phyloP scores from a whole-genome alignment of 2,329 filamentous ascomycete species.

The Grosmannia huntii region DNA sequence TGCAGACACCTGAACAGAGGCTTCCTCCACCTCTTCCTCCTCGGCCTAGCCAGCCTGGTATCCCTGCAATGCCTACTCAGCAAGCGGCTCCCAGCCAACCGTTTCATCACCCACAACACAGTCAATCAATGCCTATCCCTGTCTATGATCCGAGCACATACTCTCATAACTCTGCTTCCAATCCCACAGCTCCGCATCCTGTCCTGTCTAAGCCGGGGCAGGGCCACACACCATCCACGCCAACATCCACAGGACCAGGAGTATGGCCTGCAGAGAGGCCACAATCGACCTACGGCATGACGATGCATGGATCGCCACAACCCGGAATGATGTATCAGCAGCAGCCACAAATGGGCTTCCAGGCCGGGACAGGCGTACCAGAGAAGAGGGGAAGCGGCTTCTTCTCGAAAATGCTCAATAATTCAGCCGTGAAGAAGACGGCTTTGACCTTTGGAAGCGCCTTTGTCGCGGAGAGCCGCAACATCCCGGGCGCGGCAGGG shows the following conservation, averaged over 20 bases:
- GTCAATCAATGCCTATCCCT: not conserved
- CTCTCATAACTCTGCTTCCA: not conserved
- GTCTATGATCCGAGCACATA: not conserved
- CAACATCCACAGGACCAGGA: not conserved
- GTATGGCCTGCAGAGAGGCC: not conserved
- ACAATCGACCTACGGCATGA: not conserved
- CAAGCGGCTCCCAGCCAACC: not conserved
- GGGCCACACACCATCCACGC: not conserved
- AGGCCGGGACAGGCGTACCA: not conserved
- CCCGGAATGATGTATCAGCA: not conserved
- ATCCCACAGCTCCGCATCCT: not conserved
- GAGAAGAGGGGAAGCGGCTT: not conserved
- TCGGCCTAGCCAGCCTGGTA: not conserved
- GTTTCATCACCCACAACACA: not conserved
- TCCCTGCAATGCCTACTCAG: not conserved
- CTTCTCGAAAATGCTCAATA: constrained; percentile 11
- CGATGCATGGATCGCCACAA: not conserved
- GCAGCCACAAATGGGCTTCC: not conserved
- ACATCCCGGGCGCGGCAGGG: constrained; percentile 4
- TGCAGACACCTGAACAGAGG: not conserved
- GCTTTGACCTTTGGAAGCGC: constrained; percentile 8
- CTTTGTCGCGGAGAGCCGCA: constrained; percentile 5
- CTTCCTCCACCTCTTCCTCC: not conserved
- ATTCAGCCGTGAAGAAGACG: constrained; percentile 9
- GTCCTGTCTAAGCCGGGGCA: not conserved